These are phyloP conservation scores for Populus hybrid DNA, from an alignment of 441 rosid species.

Conservation along the genomic window DNA sequence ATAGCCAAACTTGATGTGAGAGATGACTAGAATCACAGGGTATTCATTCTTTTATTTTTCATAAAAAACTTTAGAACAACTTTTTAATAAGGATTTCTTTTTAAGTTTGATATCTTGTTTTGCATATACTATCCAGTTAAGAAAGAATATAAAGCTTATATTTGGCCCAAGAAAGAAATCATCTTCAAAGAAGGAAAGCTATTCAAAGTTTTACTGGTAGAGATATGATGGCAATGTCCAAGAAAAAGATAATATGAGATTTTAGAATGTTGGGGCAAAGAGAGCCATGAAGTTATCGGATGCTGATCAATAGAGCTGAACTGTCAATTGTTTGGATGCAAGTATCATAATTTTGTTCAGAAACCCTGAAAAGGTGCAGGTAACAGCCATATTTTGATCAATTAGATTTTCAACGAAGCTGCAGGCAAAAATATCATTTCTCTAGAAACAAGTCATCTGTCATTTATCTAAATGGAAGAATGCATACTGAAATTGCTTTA, in stretches of 20 bases:
- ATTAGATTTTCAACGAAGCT: slow-evolving; percentile 36
- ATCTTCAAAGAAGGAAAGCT: slow-evolving; percentile 66
- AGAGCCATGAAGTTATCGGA: slow-evolving; percentile 56
- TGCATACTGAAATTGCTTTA: slow-evolving; percentile 15
- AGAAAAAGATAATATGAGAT: slow-evolving; percentile 56
- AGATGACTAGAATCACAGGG: slow-evolving; percentile 32
- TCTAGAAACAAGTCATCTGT: neutral
- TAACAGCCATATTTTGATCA: slow-evolving; percentile 42
- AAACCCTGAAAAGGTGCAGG: slow-evolving; percentile 51
- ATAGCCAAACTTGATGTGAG: slow-evolving; percentile 30
- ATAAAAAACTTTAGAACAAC: slow-evolving; percentile 21
- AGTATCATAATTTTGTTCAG: slow-evolving; percentile 51
- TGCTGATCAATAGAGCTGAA: slow-evolving; percentile 57
- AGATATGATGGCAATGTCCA: slow-evolving; percentile 54
- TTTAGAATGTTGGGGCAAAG: slow-evolving; percentile 67
- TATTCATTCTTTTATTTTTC: slow-evolving; percentile 23
- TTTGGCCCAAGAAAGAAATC: slow-evolving; percentile 76
- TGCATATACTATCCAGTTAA: slow-evolving; percentile 71
- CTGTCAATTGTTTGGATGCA: slow-evolving; percentile 44
- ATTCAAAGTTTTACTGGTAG: slow-evolving; percentile 61
- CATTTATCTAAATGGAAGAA: slow-evolving; percentile 12
- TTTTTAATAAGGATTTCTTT: slow-evolving; percentile 23
- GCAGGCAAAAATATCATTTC: slow-evolving; percentile 12
- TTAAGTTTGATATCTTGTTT: slow-evolving; percentile 58
- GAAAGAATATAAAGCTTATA: slow-evolving; percentile 73